phyloP scores from a whole-genome alignment of 352 stramenopile species.

The Stramenopiles sp. region DNA sequence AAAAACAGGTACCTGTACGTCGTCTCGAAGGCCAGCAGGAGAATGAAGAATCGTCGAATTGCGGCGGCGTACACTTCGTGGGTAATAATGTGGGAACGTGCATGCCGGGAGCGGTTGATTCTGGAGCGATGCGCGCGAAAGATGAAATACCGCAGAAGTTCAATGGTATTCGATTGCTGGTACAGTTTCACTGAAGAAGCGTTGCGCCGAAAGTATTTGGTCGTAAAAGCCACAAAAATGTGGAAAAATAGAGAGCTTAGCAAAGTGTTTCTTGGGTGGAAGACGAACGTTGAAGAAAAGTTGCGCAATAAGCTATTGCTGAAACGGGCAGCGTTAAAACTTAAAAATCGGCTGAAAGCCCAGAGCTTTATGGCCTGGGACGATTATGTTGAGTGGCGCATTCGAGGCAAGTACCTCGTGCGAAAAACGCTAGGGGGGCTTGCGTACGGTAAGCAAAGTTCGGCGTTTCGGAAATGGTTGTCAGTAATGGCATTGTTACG shows the following conservation, averaged over 20 bases:
- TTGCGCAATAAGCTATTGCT: neutral
- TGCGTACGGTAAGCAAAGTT: slow-evolving; percentile 5
- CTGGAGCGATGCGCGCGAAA: neutral
- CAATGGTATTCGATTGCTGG: slow-evolving; percentile 1
- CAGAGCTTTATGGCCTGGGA: neutral
- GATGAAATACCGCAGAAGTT: neutral
- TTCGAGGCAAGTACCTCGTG: neutral
- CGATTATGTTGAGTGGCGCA: neutral
- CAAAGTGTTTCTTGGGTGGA: neutral
- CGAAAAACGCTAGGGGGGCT: neutral
- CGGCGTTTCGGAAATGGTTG: neutral
- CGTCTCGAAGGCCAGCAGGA: neutral
- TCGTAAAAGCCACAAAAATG: neutral
- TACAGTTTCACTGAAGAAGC: neutral
- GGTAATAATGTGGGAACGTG: neutral
- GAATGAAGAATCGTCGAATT: neutral
- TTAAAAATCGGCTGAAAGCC: neutral
- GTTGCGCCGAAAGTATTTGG: neutral
- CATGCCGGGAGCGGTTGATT: neutral
- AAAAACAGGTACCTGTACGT: slow-evolving; percentile 12
- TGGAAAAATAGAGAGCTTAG: neutral
- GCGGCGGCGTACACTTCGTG: neutral
- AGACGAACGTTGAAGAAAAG: neutral
- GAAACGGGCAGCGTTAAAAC: neutral
- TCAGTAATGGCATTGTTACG: slow-evolving; percentile 1